These are phyloP conservation scores for Closterium sp. DNA, from an alignment of 139 green algal genomes.

Conservation along the genomic window DNA sequence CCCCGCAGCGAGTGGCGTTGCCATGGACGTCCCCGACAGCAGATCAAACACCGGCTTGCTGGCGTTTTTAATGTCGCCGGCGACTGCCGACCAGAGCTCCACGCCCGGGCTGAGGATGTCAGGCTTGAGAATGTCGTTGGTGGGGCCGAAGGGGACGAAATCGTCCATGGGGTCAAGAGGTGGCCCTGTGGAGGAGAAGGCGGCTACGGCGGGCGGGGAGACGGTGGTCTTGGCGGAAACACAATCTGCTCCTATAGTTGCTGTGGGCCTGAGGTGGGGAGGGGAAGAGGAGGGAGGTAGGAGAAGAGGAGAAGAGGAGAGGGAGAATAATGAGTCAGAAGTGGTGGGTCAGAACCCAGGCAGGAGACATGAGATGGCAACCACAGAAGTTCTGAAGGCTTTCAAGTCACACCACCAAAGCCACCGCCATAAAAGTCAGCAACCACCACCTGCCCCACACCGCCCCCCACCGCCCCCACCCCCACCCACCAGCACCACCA, in stretches of 20 bases:
- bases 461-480: no score
- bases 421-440: neutral
- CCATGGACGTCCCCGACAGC: conserved; percentile 21
- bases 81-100: neutral
- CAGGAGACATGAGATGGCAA: no score
- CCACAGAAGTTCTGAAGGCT: no score
- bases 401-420: neutral
- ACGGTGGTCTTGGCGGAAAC: neutral
- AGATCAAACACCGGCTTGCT: neutral
- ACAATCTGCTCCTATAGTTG: neutral
- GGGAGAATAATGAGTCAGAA: neutral
- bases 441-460: no score
- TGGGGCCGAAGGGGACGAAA: neutral
- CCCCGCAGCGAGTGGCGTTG: conserved; percentile 15
- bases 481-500: neutral
- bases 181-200: neutral
- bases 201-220: neutral
- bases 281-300: neutral
- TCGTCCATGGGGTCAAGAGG: neutral
- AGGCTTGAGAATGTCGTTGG: neutral
- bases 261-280: neutral
- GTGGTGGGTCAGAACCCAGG: neutral
- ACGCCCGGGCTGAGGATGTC: neutral
- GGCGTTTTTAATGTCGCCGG: neutral
- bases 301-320: neutral